These are phyloP conservation scores for Ganoderma lingzhi DNA, from an alignment of 1,284 basidiomycete genomes.

Conservation along the genomic window DNA sequence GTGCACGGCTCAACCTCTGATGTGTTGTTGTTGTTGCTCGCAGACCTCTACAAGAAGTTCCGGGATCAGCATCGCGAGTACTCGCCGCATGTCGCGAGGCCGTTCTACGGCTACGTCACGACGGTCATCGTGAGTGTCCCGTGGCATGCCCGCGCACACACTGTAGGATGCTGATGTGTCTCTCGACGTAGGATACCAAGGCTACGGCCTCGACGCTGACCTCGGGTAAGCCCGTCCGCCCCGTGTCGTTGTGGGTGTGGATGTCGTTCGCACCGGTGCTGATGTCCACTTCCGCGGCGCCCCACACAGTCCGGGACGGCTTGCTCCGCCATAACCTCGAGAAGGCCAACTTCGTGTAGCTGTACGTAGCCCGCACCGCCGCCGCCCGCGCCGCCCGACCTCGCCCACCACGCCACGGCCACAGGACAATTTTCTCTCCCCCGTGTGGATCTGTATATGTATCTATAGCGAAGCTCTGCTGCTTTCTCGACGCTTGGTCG, in stretches of 20 bases:
- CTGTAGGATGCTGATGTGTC: background rate
- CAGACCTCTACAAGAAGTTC: conserved; percentile 73
- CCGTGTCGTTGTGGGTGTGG: background rate
- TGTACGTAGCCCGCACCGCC: too few relatives aligned
- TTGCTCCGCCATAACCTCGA: conserved; percentile 61
- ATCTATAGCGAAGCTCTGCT: conserved; percentile 6
- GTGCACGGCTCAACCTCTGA: background rate
- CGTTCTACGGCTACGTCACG: conserved; percentile 66
- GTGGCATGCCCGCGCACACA: too few relatives aligned
- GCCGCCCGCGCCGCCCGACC: too few relatives aligned
- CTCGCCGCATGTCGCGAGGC: conserved; percentile 52
- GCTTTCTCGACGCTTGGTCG: background rate
- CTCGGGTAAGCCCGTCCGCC: conserved; percentile 39
- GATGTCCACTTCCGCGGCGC: background rate
- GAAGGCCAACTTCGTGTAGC: conserved; percentile 40
- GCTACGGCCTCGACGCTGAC: conserved; percentile 50
- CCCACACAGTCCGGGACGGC: conserved; percentile 57
- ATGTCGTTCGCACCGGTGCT: background rate
- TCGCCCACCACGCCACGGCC: background rate
- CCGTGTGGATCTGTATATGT: background rate
- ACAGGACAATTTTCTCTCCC: background rate
- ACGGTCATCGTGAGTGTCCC: conserved; percentile 61
- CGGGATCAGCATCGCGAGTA: conserved; percentile 59
- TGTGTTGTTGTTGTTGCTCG: conserved; percentile 4
- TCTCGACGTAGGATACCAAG: conserved; percentile 47